Percentiles rank a stretch among this genome's conserved stretches.
phyloP scores from a whole-genome alignment of 768 basidiomycete species.

The Kwoniella dendrophila region DNA sequence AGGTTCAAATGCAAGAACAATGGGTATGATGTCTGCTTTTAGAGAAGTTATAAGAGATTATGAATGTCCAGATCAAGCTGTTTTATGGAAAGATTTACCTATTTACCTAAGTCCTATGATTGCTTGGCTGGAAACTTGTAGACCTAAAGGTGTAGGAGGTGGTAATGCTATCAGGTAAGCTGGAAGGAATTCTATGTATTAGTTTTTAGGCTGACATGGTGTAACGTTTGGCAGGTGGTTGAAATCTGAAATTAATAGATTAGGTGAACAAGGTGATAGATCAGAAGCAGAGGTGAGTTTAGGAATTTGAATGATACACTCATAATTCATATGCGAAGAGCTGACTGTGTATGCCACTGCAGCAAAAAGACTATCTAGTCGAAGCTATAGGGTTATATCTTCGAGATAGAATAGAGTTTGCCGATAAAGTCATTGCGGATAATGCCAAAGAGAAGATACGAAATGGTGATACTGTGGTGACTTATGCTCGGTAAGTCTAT shows the following conservation, averaged over 20 bases:
- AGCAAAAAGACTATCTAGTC: conserved; percentile 87
- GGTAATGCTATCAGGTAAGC: conserved; percentile 55
- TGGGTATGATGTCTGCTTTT: conserved; percentile 86
- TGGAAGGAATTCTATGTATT: neutral
- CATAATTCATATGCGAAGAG: too few relatives aligned
- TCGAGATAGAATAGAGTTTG: conserved; percentile 86
- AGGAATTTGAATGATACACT: neutral
- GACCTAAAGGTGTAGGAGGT: conserved; percentile 55
- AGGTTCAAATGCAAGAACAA: conserved; percentile 93
- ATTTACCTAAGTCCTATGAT: conserved; percentile 46
- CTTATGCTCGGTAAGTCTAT: conserved; percentile 84
- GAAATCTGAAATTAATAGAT: conserved; percentile 89
- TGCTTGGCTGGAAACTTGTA: conserved; percentile 42
- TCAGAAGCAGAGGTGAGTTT: conserved; percentile 85
- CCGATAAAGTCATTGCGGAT: conserved; percentile 89
- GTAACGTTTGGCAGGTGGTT: conserved; percentile 64
- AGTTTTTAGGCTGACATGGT: neutral
- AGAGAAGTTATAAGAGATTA: conserved; percentile 69
- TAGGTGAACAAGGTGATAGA: conserved; percentile 69
- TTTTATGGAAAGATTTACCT: conserved; percentile 43
- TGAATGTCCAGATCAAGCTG: conserved; percentile 38
- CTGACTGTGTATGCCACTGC: conserved; percentile 4
- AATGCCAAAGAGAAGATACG: conserved; percentile 90
- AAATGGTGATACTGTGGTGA: conserved; percentile 86
- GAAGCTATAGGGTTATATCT: conserved; percentile 89